A percentile compares a stretch with the other conserved stretches of the same genome.
Conservation (phyloP, 805 yeast species). For the Saccharomycopsis fodiens region DNA sequence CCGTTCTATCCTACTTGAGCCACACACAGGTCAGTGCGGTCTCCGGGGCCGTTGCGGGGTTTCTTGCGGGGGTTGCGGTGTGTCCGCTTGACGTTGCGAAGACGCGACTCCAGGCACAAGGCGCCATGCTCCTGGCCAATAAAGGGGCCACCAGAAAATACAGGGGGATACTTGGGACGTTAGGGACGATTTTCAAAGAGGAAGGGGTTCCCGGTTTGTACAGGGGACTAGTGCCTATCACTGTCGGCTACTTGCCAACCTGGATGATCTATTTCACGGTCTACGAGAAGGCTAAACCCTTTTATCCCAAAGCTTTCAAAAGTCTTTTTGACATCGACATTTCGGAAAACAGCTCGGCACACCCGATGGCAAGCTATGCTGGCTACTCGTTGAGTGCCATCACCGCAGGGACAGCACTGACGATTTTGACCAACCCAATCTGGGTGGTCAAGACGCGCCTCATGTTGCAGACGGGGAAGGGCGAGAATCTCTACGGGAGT, state of each 20-base stretch:
- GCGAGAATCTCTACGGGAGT: conserved; percentile 31
- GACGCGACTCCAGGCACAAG: conserved; percentile 91
- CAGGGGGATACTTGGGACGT: conserved; percentile 55
- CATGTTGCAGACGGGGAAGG: conserved; percentile 69
- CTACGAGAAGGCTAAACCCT: conserved; percentile 68
- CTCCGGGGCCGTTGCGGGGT: conserved; percentile 93
- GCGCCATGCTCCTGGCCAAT: conserved; percentile 30
- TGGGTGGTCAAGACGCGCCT: conserved; percentile 97
- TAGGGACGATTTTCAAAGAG: conserved; percentile 56
- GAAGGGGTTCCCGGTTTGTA: conserved; percentile 84
- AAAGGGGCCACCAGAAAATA: conserved; percentile 32
- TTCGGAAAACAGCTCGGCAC: conserved; percentile 6
- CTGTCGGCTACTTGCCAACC: conserved; percentile 91
- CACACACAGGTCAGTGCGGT: conserved; percentile 61
- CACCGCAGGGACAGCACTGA: conserved; percentile 81
- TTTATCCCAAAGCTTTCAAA: conserved; percentile 35
- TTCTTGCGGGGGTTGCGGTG: conserved; percentile 78
- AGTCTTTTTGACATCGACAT: conserved; percentile 24
- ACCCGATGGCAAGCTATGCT: conserved; percentile 25
- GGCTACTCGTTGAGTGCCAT: conserved; percentile 54
- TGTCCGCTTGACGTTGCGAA: conserved; percentile 96
- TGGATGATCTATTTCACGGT: conserved; percentile 95
- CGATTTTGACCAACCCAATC: conserved; percentile 84
- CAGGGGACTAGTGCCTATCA: conserved; percentile 86
- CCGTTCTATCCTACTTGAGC: conserved; percentile 24